phyloP scores from a whole-genome alignment of 345 rosid genomes.

The Salix purpurea region DNA sequence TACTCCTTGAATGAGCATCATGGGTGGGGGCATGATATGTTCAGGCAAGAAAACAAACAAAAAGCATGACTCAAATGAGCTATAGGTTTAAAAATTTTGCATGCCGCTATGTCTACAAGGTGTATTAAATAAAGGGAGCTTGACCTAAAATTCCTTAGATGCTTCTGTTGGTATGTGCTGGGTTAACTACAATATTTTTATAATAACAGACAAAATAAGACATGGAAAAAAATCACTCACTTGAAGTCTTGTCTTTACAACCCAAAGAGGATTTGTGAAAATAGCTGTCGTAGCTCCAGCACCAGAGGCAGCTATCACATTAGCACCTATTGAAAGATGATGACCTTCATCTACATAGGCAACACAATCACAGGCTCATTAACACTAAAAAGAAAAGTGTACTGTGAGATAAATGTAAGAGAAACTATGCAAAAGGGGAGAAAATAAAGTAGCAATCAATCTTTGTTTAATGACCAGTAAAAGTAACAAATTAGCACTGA shows the following conservation, averaged over 20 bases:
- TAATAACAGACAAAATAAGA: background rate
- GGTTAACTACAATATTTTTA: background rate
- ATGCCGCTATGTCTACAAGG: background rate
- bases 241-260: constrained; percentile 88
- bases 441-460: background rate
- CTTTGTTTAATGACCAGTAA: background rate
- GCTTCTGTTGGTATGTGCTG: background rate
- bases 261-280: constrained; percentile 88
- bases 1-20: background rate
- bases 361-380: background rate
- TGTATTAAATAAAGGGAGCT: background rate
- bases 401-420: background rate
- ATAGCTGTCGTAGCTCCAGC: constrained; percentile 84
- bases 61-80: background rate
- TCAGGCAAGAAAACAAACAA: background rate
- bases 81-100: background rate
- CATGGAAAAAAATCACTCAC: constrained; percentile 26
- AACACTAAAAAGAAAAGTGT: background rate
- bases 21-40: background rate
- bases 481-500: constrained; percentile 27
- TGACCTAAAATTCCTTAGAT: background rate
- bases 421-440: background rate
- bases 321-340: constrained; percentile 64
- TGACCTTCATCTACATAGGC: constrained; percentile 41
- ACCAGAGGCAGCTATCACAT: constrained; percentile 78